Conservation (phyloP, 2,329 filamentous ascomycete species). For the Periconia macrospinosa region DNA sequence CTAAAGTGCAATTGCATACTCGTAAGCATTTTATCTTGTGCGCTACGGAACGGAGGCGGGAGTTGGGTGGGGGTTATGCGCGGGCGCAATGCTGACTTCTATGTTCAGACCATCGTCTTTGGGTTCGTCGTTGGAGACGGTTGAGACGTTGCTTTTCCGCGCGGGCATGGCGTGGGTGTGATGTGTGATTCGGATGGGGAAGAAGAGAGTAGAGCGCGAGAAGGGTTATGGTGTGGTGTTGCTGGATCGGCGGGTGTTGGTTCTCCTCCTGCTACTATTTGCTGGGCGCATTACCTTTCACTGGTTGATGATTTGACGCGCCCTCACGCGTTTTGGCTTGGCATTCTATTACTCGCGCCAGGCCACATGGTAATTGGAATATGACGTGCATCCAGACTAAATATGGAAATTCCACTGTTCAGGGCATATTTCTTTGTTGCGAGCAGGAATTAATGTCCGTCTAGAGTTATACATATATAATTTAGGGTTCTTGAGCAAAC, state of each 20-base stretch:
- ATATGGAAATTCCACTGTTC: not conserved
- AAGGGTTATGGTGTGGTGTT: not conserved
- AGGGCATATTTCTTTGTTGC: not conserved
- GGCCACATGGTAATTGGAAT: not conserved
- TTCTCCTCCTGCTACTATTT: too few species aligned
- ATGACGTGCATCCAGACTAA: too few species aligned
- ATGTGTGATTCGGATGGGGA: constrained; percentile 13
- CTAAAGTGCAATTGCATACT: constrained; percentile 11
- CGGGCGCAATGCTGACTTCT: constrained; percentile 39
- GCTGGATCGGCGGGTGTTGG: too few species aligned
- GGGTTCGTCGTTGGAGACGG: constrained; percentile 42
- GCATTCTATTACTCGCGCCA: not conserved
- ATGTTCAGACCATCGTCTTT: constrained; percentile 47
- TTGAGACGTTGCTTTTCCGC: constrained; percentile 52
- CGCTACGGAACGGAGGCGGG: not conserved
- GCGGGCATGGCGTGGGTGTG: constrained; percentile 44
- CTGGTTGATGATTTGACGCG: not conserved
- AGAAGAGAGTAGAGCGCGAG: not conserved
- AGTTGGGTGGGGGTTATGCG: not conserved
- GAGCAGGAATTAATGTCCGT: too few species aligned
- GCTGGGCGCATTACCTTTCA: too few species aligned
- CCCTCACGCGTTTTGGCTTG: not conserved
- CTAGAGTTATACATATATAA: too few species aligned
- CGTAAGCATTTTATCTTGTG: too few species aligned
- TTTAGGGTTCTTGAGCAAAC: too few species aligned